A percentile compares a stretch with the other conserved stretches of the same genome.
Evolutionary conservation across 495 filamentous ascomycete genomes (phyloP).

Genomic region (Penicillium egyptiacum): DNA sequence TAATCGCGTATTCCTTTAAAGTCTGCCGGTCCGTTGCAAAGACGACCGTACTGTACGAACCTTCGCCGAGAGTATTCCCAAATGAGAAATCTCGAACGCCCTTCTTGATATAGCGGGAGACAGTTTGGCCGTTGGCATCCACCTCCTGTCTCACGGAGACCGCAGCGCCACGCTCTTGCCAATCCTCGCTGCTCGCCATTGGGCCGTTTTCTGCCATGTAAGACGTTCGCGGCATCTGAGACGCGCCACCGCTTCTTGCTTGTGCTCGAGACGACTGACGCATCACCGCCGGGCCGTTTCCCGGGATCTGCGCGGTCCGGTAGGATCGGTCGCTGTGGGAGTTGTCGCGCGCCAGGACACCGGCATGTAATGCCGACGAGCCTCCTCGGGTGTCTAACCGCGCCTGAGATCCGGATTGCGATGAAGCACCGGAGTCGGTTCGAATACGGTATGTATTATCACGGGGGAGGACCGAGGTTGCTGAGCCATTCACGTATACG

Average conservation of each 20-base stretch:
- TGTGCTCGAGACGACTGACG: slow-evolving; percentile 47
- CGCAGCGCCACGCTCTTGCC: slow-evolving; percentile 91
- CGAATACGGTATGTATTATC: slow-evolving; percentile 56
- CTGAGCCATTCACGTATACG: slow-evolving; percentile 51
- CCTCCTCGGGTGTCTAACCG: slow-evolving; percentile 62
- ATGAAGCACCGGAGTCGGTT: slow-evolving; percentile 64
- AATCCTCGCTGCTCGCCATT: slow-evolving; percentile 78
- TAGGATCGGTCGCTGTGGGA: slow-evolving; percentile 71
- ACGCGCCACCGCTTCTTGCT: slow-evolving; percentile 45
- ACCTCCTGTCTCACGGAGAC: slow-evolving; percentile 72
- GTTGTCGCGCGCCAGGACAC: slow-evolving; percentile 64
- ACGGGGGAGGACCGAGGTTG: slow-evolving; percentile 41
- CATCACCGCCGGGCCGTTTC: slow-evolving; percentile 56
- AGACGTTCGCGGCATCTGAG: slow-evolving; percentile 56
- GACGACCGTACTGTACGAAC: slow-evolving; percentile 96
- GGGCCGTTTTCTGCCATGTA: slow-evolving; percentile 66
- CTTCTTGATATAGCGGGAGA: slow-evolving; percentile 86
- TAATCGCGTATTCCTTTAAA: slow-evolving; percentile 95
- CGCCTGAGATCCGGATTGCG: slow-evolving; percentile 53
- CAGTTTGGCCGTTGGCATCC: slow-evolving; percentile 79
- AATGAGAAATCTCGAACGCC: slow-evolving; percentile 97
- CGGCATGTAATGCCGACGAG: slow-evolving; percentile 60
- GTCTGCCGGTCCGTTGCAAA: slow-evolving; percentile 95
- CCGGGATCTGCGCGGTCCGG: slow-evolving; percentile 56
- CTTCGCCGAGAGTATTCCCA: slow-evolving; percentile 87